These are phyloP conservation scores for Kwoniella bestiolae DNA, from an alignment of 768 basidiomycete genomes.

Conservation along the genomic window DNA sequence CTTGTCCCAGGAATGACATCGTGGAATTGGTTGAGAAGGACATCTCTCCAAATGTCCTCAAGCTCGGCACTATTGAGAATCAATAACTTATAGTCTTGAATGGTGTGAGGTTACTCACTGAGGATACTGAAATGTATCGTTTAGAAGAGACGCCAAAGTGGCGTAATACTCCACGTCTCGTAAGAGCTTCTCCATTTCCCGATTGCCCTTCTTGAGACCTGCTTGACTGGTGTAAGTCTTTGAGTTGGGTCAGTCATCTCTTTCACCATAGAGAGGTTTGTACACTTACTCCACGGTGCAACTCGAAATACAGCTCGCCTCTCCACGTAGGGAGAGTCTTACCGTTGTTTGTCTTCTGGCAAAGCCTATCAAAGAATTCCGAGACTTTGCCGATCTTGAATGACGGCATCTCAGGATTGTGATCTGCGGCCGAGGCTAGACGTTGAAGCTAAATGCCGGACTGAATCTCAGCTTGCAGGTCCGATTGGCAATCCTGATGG, in stretches of 20 bases:
- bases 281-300: constrained; percentile 55
- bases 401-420: constrained; percentile 53
- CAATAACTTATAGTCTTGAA: not conserved
- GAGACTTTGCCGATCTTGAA: constrained; percentile 77
- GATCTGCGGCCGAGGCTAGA: constrained; percentile 61
- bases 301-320: constrained; percentile 87
- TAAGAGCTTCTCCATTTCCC: constrained; percentile 85
- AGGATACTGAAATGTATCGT: constrained; percentile 71
- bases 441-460: constrained; percentile 60
- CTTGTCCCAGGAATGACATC: constrained; percentile 66
- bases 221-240: constrained; percentile 89
- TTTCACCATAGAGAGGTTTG: not conserved
- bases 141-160: constrained; percentile 71
- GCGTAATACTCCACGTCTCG: constrained; percentile 80
- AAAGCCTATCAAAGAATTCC: constrained; percentile 79
- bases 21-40: constrained; percentile 61
- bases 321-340: constrained; percentile 82
- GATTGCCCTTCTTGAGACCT: constrained; percentile 92
- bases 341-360: constrained; percentile 67
- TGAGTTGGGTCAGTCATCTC: not conserved
- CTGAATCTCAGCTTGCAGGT: constrained; percentile 26
- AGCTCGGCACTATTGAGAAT: constrained; percentile 59
- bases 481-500: not conserved
- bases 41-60: constrained; percentile 87
- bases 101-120: constrained; percentile 59